Evolutionary conservation across 177 flowering plant species (phyloP), one percentile per base, ranked within the genome.

Genomic region (Tripterygium wilfordii): DNA sequence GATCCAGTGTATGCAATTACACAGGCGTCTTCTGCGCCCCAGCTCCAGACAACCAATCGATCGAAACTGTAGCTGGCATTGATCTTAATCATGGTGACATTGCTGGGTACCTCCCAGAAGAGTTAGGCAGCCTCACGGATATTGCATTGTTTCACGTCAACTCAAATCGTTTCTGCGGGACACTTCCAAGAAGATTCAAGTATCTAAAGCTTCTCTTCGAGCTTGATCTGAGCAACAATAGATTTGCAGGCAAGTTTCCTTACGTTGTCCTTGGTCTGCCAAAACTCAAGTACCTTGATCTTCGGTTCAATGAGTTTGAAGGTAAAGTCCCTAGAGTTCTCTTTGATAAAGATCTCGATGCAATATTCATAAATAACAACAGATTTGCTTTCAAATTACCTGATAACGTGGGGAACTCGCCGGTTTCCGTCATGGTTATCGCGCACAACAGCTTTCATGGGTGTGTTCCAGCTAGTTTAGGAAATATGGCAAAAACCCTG

Each of bases 141-240:
- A 67, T 82, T 13, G 71, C 83, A 2, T 48, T 82, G 10, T 75
- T 82, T 51, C 88, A 82, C 53, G 53, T 82, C 28, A 82, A 79
- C 45, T 66, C 85, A 9, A 82, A 79, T 30, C 54, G 66, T 10
- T 77, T 79, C 51, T 44, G 36, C 19, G 81, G 85, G 8, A 60
- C 69, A 10, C 19, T 82, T 10, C 89, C 89, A 1, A 22, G 12
- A 3, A 64, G 51, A 26, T 77, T 79, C 32, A 0, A 10, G 0
- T 10, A 65, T 15, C 70, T 82, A 15, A 37, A 25, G 1, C 60
- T 72, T 9, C 71, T 82, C 1, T 49, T 55, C 36, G 88, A 82
- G 68, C 60, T 82, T 9, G 88, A 82, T 36, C 8, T 79, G 1
- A 82, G 89, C 43, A 82, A 82, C 58, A 82, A 82, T 56, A 26